A percentile compares a stretch with the other conserved stretches of the same genome.
Conservation (phyloP, 1,284 basidiomycete species). For the Tylopilus sp. region DNA sequence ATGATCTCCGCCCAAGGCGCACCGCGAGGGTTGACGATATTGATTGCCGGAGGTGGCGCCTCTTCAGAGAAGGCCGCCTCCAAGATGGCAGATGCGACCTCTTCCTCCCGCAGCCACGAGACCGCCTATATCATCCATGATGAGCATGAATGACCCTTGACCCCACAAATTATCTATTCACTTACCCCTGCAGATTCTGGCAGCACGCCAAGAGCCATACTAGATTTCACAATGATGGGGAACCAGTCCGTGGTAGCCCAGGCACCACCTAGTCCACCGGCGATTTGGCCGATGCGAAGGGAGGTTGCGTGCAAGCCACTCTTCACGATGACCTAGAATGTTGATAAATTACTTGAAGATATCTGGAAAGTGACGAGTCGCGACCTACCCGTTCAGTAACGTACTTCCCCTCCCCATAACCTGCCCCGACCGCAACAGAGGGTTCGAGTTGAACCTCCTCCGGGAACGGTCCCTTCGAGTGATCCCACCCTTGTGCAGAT, state of each 20-base stretch:
- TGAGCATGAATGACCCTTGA: background rate
- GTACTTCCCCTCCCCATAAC: slow-evolving; percentile 39
- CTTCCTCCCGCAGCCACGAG: slow-evolving; percentile 43
- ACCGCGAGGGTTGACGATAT: slow-evolving; percentile 43
- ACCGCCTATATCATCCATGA: slow-evolving; percentile 23
- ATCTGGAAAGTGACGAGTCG: background rate
- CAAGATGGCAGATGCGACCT: slow-evolving; percentile 35
- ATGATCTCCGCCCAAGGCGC: slow-evolving; percentile 27
- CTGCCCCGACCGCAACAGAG: slow-evolving; percentile 23
- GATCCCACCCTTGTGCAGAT: slow-evolving; percentile 48
- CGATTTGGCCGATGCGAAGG: slow-evolving; percentile 43
- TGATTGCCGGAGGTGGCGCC: slow-evolving; percentile 26
- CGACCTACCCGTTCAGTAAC: slow-evolving; percentile 37
- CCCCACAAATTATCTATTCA: background rate
- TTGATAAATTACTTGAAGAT: background rate
- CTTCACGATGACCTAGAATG: slow-evolving; percentile 31
- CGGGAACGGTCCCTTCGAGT: slow-evolving; percentile 28
- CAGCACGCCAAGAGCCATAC: slow-evolving; percentile 33
- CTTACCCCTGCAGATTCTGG: slow-evolving; percentile 34
- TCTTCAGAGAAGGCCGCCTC: slow-evolving; percentile 35
- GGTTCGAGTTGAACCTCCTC: slow-evolving; percentile 33
- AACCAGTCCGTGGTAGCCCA: slow-evolving; percentile 43
- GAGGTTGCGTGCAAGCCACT: slow-evolving; percentile 31
- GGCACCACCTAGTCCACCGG: slow-evolving; percentile 36
- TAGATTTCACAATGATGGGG: slow-evolving; percentile 44